Percentiles rank a stretch among this genome's conserved stretches.
These are phyloP conservation scores for Prinsepia uniflora DNA, from an alignment of 306 rosid species.

Conservation along the genomic window DNA sequence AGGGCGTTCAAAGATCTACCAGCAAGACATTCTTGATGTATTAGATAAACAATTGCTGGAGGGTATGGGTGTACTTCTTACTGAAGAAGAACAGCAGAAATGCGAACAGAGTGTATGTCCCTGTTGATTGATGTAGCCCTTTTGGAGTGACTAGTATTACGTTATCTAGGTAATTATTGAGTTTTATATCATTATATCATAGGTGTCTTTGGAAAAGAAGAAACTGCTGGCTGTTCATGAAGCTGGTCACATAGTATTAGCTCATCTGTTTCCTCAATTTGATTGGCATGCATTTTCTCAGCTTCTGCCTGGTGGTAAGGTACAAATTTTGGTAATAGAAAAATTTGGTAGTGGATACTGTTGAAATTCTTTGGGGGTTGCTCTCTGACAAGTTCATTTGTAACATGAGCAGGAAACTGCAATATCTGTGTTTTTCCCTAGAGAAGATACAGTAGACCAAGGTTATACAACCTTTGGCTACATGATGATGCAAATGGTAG, in stretches of 20 bases:
- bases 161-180: conserved; percentile 10
- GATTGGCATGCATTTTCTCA: conserved; percentile 99
- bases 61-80: conserved; percentile 99
- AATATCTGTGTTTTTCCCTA: conserved; percentile 82
- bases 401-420: conserved; percentile 75
- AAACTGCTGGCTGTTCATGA: conserved; percentile 94
- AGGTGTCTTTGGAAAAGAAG: conserved; percentile 80
- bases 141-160: conserved; percentile 9
- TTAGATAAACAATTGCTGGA: conserved; percentile 94
- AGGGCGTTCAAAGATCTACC: conserved; percentile 67
- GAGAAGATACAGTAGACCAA: conserved; percentile 95
- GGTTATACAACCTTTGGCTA: conserved; percentile 96
- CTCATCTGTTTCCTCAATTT: conserved; percentile 91
- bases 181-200: conserved; percentile 12
- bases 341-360: conserved; percentile 10
- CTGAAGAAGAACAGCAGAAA: conserved; percentile 94
- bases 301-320: conserved; percentile 99
- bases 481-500: conserved; percentile 95
- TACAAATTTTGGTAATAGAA: conserved; percentile 33
- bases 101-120: conserved; percentile 75
- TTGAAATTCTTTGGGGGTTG: conserved; percentile 7
- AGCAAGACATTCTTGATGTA: conserved; percentile 79
- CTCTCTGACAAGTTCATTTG: conserved; percentile 25
- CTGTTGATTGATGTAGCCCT: conserved; percentile 5
- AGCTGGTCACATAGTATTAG: conserved; percentile 90